Conservation (phyloP, 352 stramenopile genomes). For the Phytophthora syringae region DNA sequence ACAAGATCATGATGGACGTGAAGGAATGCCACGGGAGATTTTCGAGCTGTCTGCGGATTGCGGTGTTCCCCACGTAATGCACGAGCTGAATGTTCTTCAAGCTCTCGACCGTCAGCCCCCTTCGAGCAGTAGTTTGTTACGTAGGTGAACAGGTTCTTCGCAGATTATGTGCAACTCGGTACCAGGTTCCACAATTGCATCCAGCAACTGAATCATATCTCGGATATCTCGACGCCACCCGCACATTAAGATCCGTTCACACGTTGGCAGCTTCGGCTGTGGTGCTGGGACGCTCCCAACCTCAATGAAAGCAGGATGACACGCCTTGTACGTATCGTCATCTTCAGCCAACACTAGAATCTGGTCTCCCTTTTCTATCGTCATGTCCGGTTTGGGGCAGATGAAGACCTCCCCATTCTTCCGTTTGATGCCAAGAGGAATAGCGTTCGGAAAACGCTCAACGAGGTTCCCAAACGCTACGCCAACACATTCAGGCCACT, state of each 20-base stretch:
- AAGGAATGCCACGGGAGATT: conserved; percentile 62
- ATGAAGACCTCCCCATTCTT: conserved; percentile 59
- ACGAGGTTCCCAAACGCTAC: conserved; percentile 64
- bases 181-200: conserved; percentile 56
- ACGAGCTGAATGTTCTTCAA: conserved; percentile 65
- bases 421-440: conserved; percentile 76
- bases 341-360: conserved; percentile 85
- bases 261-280: conserved; percentile 15
- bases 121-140: conserved; percentile 62
- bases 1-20: conserved; percentile 82
- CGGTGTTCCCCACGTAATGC: conserved; percentile 77
- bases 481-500: conserved; percentile 77
- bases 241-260: conserved; percentile 80
- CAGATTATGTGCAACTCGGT: conserved; percentile 84
- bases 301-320: conserved; percentile 38
- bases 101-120: conserved; percentile 55
- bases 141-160: conserved; percentile 61
- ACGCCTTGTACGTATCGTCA: conserved; percentile 83
- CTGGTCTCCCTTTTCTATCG: conserved; percentile 57
- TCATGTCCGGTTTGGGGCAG: conserved; percentile 35
- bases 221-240: conserved; percentile 87
- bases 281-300: conserved; percentile 34
- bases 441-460: conserved; percentile 80
- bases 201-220: conserved; percentile 83
- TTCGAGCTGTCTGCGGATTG: conserved; percentile 70